These are phyloP conservation scores for Xylaria polymorpha DNA, from an alignment of 2,329 filamentous ascomycete species.

Conservation along the genomic window DNA sequence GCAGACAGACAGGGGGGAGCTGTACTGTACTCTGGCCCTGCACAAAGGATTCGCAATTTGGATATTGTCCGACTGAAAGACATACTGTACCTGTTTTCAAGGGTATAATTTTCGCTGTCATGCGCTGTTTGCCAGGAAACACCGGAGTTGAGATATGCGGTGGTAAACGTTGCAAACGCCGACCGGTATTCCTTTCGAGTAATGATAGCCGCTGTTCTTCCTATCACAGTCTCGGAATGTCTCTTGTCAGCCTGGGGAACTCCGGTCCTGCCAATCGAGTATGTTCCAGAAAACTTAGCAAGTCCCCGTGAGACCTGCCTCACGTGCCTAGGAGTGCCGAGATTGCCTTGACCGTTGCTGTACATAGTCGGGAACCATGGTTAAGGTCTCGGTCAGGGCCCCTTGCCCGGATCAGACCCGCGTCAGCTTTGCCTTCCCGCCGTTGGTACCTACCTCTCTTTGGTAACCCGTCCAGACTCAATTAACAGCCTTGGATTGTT, in stretches of 20 bases:
- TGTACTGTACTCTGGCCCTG: not conserved
- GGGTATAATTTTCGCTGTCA: not conserved
- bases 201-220: not conserved
- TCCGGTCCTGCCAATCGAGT: not conserved
- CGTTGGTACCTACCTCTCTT: not conserved
- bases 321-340: constrained; percentile 9
- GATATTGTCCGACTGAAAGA: not conserved
- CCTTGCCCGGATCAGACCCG: constrained; percentile 11
- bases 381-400: constrained; percentile 9
- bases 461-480: not conserved
- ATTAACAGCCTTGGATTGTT: not conserved
- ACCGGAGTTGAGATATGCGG: not conserved
- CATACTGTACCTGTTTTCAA: not conserved
- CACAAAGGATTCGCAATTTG: not conserved
- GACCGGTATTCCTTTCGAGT: not conserved
- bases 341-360: constrained; percentile 1
- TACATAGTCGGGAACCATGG: not conserved
- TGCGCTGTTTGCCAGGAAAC: not conserved
- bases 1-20: not conserved
- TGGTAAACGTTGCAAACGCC: not conserved
- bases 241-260: not conserved
- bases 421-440: not conserved
- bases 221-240: not conserved
- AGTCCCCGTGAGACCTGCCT: constrained; percentile 1
- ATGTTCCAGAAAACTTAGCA: not conserved